Base-by-base conservation (phyloP, 352 stramenopile genomes). In the Plasmopara halstedii region DNA sequence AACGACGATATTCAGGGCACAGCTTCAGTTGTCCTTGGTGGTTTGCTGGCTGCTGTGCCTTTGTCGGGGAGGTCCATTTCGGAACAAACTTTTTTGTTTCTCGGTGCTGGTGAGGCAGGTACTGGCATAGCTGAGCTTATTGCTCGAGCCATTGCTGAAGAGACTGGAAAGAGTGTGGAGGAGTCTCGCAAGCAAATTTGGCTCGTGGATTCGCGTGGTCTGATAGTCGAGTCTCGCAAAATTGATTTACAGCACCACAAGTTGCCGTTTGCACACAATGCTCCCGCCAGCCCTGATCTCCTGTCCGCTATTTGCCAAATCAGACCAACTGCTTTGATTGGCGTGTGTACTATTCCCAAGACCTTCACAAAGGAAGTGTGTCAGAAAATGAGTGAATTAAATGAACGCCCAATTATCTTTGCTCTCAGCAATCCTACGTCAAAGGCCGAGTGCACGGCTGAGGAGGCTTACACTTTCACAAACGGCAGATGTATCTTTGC, bases 1-100 rank as follows among this genome's bases (percentile, higher is more conserved):
- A 98, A 98, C 67, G 96, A 99, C 73, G 96, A 99, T 58, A 98
- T 99, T 61, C 96, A 99, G 46, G 81, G 77, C 44, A 87, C 81
- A 2, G 75, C 77, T 1, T 88, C 75, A 3, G 79, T 88, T 19
- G 78, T 88, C 9, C 67, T 96, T n/a, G 79, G 68, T 13, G 79
- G 83, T 51, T 75, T 93, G 13, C 54, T 85, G 8, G 75, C 80
- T 21, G 76, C 82, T 36, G 68, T 88, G 37, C 67, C 72, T 21
- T 63, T 91, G 17, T 90, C 77, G 26, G 64, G 73, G 49, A 85
- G 84, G 61, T 46, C 61, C 23, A 74, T 98, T 9, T 82, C 79
- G 42, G 74, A 98, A 50, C 90, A 98, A 63, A 89, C 75, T 20
- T 97, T 99, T 69, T 56, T 98, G 18, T 97, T 99, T 64, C 74